Conservation (phyloP, 2,329 filamentous ascomycete genomes). For the Exophiala calicioides region DNA sequence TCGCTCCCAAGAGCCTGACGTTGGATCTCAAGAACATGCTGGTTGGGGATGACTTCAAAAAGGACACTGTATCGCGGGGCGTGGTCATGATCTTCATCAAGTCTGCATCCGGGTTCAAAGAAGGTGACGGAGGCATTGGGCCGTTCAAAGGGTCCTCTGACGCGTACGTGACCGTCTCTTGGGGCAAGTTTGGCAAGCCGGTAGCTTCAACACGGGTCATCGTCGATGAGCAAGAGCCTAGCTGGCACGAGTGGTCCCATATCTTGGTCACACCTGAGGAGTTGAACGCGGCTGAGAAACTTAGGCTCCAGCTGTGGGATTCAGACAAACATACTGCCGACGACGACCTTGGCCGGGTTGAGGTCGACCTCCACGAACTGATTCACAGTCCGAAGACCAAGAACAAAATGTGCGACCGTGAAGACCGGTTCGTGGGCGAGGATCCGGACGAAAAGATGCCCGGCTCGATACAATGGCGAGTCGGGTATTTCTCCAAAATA, state of each 20-base stretch:
- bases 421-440: constrained; percentile 66
- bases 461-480: constrained; percentile 67
- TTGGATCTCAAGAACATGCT: constrained; percentile 76
- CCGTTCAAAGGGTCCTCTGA: constrained; percentile 66
- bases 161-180: constrained; percentile 70
- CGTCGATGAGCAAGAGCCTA: constrained; percentile 64
- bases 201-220: constrained; percentile 68
- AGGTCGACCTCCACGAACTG: constrained; percentile 65
- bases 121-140: constrained; percentile 66
- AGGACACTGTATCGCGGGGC: constrained; percentile 66
- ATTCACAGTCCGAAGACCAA: constrained; percentile 62
- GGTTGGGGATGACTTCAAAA: constrained; percentile 76
- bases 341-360: constrained; percentile 72
- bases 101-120: constrained; percentile 68
- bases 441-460: constrained; percentile 68
- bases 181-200: constrained; percentile 75
- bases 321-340: constrained; percentile 72
- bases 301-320: constrained; percentile 74
- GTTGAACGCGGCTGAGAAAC: constrained; percentile 68
- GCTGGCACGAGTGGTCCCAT: constrained; percentile 70
- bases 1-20: constrained; percentile 73
- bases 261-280: constrained; percentile 71
- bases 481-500: constrained; percentile 71
- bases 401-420: constrained; percentile 62
- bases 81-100: constrained; percentile 68